Evolutionary conservation across 202 grass and related monocot species (phyloP), one percentile per base, ranked within the genome.

Genomic region (Schoenoplectus tabernaemontani): DNA sequence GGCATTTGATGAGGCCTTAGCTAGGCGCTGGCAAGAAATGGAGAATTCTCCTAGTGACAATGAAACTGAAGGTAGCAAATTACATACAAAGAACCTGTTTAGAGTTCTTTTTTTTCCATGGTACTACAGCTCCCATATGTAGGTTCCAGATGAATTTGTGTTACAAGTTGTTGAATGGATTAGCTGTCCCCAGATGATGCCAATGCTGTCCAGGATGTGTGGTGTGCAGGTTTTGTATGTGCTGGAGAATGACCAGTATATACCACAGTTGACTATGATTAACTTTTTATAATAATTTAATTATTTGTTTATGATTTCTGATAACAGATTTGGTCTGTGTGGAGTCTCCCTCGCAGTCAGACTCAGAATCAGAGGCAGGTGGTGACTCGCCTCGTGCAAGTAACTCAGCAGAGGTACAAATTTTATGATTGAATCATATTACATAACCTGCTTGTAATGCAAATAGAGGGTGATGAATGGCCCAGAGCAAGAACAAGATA

Each of bases 241-340:
- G 28, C 26, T 81, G 66, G 22, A 50, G 1, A 37, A 8, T 73
- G 51, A 74, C 24, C 70, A 74, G 70, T 53, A 74, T 54, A 74
- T 74, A 15, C 39, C 34, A 67, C 37, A 67, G 37, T 67, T n/a
- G 60, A 5, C 7, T 77, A 57, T 24, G 7, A 22, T 22, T 78
- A 57, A 5, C 36, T 41, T 39, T 15, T 59, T 39, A 56, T 57
- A 3, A 9, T 74, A 74, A 4, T 53, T 53, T n/a, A n/a, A 50
- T 26, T 53, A 74, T 51, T 51, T 74, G 15, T 17, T 74, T 74
- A 6, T 53, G 47, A n/a, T 74, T 53, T 34, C 53, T 3, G 2
- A 58, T 64, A 89, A 83, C 70, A 93, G 91, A 89, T 44, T 84
- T 93, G 71, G 86, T 71, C 15, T 93, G 88, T 12, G 88, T 93